A percentile compares a stretch with the other conserved stretches of the same genome.
These are phyloP conservation scores for Zasmidium citrigriseum DNA, from an alignment of 2,329 filamentous ascomycete genomes.

Conservation along the genomic window DNA sequence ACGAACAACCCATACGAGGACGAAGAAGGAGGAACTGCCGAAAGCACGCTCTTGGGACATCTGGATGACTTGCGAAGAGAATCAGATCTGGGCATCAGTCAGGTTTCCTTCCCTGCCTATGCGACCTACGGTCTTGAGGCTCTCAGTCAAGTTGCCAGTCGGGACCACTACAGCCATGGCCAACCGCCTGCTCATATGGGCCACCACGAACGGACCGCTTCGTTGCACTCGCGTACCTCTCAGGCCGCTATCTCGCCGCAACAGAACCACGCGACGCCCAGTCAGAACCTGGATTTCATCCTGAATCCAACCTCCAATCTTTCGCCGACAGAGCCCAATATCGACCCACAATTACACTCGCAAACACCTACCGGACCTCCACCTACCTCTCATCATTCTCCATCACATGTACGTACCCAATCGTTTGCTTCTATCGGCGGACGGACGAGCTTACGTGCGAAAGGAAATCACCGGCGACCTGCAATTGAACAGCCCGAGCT, in stretches of 20 bases:
- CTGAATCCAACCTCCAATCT: conserved; percentile 49
- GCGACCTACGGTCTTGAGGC: conserved; percentile 55
- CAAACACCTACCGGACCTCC: conserved; percentile 16
- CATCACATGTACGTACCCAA: conserved; percentile 33
- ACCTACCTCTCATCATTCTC: conserved; percentile 12
- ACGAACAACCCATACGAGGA: conserved; percentile 64
- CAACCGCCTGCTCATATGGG: conserved; percentile 27
- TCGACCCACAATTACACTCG: conserved; percentile 33
- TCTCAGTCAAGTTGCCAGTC: conserved; percentile 54
- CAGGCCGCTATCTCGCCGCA: conserved; percentile 21
- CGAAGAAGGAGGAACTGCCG: conserved; percentile 25
- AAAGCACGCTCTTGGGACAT: neutral
- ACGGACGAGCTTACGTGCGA: conserved; percentile 32
- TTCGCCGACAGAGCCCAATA: conserved; percentile 35
- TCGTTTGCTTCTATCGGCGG: conserved; percentile 27
- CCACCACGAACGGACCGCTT: conserved; percentile 31
- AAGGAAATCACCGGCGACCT: conserved; percentile 26
- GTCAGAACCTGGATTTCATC: conserved; percentile 57
- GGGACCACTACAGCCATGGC: conserved; percentile 41
- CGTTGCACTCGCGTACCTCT: conserved; percentile 21
- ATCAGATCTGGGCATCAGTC: conserved; percentile 10
- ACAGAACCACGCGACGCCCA: conserved; percentile 22
- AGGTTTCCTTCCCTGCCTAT: conserved; percentile 26
- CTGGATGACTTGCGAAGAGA: neutral
- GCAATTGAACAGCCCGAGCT: conserved; percentile 37